These are phyloP conservation scores for Thermochaetoides thermophila DNA, from an alignment of 495 filamentous ascomycete genomes.

Conservation along the genomic window DNA sequence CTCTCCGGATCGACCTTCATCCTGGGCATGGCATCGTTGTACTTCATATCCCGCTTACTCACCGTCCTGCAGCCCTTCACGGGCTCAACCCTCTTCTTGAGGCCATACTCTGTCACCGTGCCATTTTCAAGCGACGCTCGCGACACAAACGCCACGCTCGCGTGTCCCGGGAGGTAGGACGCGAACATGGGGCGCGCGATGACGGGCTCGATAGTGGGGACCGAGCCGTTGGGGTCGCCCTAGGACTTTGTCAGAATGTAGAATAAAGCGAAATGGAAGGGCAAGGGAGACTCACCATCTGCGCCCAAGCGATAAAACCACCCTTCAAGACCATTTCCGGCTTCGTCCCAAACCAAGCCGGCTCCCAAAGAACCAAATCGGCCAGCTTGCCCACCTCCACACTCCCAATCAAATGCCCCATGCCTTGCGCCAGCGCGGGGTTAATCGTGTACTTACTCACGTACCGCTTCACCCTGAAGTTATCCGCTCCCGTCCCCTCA, in stretches of 20 bases:
- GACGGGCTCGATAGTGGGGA: slow-evolving; percentile 80
- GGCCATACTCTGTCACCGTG: slow-evolving; percentile 49
- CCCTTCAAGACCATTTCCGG: slow-evolving; percentile 75
- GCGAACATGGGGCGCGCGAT: slow-evolving; percentile 83
- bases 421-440: slow-evolving; percentile 85
- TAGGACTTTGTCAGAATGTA: slow-evolving; percentile 14
- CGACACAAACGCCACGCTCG: slow-evolving; percentile 74
- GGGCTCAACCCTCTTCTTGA: slow-evolving; percentile 69
- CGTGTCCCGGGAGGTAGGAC: slow-evolving; percentile 50
- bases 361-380: slow-evolving; percentile 81
- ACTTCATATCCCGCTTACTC: slow-evolving; percentile 87
- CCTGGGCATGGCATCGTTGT: slow-evolving; percentile 72
- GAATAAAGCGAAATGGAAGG: background rate
- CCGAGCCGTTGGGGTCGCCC: slow-evolving; percentile 90
- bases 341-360: slow-evolving; percentile 79
- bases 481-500: slow-evolving; percentile 69
- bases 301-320: slow-evolving; percentile 71
- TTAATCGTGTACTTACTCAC: slow-evolving; percentile 97
- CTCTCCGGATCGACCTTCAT: slow-evolving; percentile 92
- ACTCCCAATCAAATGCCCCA: slow-evolving; percentile 78
- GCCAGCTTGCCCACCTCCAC: slow-evolving; percentile 85
- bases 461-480: slow-evolving; percentile 87
- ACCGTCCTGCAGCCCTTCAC: slow-evolving; percentile 69
- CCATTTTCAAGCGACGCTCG: slow-evolving; percentile 52
- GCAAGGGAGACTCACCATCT: slow-evolving; percentile 51